Conservation (phyloP, 1,284 basidiomycete genomes). For the Mycena sp. region DNA sequence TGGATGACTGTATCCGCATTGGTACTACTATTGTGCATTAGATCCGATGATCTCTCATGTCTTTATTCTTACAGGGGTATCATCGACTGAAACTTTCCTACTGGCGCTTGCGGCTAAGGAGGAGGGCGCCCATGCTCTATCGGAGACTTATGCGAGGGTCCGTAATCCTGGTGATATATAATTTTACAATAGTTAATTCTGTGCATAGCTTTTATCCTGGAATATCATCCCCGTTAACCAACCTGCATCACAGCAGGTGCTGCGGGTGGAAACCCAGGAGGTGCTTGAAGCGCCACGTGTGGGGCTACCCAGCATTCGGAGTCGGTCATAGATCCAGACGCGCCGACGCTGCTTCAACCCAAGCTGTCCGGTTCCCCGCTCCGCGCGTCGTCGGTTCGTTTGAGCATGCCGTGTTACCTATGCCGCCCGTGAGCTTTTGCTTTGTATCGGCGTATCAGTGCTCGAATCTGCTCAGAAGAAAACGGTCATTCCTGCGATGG, state of each 20-base stretch:
- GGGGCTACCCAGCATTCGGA: conserved; percentile 19
- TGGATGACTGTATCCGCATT: conserved; percentile 93
- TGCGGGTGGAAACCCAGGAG: conserved; percentile 30
- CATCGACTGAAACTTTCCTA: conserved; percentile 77
- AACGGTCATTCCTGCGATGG: conserved; percentile 91
- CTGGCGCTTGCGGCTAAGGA: conserved; percentile 85
- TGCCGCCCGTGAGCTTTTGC: too few relatives aligned
- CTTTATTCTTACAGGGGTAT: too few relatives aligned
- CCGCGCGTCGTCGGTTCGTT: conserved; percentile 79
- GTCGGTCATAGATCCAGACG: conserved; percentile 11
- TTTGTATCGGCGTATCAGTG: too few relatives aligned
- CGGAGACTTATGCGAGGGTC: conserved; percentile 88
- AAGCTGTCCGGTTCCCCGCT: conserved; percentile 39
- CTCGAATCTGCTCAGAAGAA: too few relatives aligned
- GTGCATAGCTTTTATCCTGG: conserved; percentile 78
- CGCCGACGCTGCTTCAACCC: conserved; percentile 20
- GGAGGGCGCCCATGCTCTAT: conserved; percentile 89
- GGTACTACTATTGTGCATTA: conserved; percentile 91
- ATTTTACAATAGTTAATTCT: too few relatives aligned
- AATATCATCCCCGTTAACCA: conserved; percentile 50
- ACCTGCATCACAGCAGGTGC: conserved; percentile 57
- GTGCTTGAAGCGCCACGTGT: conserved; percentile 49
- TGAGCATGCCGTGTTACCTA: conserved; percentile 85
- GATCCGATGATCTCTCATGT: too few relatives aligned
- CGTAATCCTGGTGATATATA: too few relatives aligned